Evolutionary conservation across 2,329 filamentous ascomycete genomes (phyloP).

Genomic region (Cladophialophora bantiana): DNA sequence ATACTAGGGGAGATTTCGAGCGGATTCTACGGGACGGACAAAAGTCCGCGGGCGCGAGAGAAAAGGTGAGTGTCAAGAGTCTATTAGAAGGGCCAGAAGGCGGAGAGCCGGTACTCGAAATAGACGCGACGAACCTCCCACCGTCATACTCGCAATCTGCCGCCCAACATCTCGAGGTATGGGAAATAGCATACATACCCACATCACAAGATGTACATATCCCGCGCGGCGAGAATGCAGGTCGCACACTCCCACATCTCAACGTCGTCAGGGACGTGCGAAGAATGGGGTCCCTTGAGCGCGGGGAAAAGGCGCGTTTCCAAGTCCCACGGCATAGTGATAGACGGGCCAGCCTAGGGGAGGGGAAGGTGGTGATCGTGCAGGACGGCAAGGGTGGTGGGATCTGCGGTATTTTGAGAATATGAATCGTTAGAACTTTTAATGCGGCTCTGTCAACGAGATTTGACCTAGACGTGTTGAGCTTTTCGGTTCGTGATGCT

Average conservation of each 20-base stretch:
- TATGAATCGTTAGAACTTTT: not conserved
- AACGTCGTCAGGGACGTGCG: constrained; percentile 22
- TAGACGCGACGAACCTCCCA: constrained; percentile 11
- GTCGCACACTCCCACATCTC: constrained; percentile 19
- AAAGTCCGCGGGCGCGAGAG: not conserved
- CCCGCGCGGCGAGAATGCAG: constrained; percentile 15
- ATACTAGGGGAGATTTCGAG: constrained; percentile 16
- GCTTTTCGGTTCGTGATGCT: not conserved
- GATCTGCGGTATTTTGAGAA: not conserved
- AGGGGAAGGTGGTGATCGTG: constrained; percentile 46
- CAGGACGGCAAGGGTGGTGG: constrained; percentile 17
- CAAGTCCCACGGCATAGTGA: not conserved
- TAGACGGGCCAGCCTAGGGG: not conserved
- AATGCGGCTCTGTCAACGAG: not conserved
- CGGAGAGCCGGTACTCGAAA: not conserved
- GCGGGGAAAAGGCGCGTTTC: not conserved
- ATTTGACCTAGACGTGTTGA: not conserved
- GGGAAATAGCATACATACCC: constrained; percentile 16
- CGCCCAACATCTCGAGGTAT: constrained; percentile 8
- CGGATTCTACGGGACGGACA: constrained; percentile 6
- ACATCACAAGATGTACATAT: constrained; percentile 19
- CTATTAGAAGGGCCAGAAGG: not conserved
- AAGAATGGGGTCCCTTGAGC: constrained; percentile 11
- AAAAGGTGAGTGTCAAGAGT: not conserved
- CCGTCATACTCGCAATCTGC: not conserved